Evolutionary conservation across 495 filamentous ascomycete species (phyloP), one percentile per base, ranked within the genome.

Genomic region (Parachaetomium inaequale): DNA sequence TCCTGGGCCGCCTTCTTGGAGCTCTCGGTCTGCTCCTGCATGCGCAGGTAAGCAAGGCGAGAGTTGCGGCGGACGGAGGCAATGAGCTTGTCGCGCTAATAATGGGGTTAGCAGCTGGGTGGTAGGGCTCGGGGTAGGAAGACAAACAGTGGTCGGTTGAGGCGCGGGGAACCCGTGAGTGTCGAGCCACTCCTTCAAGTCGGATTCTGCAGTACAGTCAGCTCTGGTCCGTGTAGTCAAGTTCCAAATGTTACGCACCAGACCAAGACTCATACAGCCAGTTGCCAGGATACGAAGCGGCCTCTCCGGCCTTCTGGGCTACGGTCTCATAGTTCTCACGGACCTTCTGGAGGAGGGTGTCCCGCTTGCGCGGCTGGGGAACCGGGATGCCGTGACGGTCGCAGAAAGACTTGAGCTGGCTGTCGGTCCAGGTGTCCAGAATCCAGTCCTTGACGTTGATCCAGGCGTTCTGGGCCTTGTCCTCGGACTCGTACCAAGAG

Each of bases 251-350:
- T 2, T 89, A 43, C 93, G 84, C 36, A 70, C 68, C 68, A 47
- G 87, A 84, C 94, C 94, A 98, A 38, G 88, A 79, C 61, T 85
- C 85, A 68, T 96, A 98, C 34, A 98, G 77, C 94, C 94, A 98
- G 75, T 96, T 87, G n/a, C 94, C 94, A 42, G 94, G 94, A 66
- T 98, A 98, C 11, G 83, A 71, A 40, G 84, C 78, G 1, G 90
- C 88, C 75, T 96, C 89, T 63, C 90, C 90, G 43, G 83, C 79
- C 76, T 96, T 97, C 70, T 92, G 85, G 14, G 94, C 92, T 46
- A 89, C 72, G 4, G 82, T 78, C 63, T 96, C 87, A 63, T 96
- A 97, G 71, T 88, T 93, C 61, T 86, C 79, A 58, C 94, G 92
- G 52, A 85, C 84, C 63, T 89, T 82, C 67, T 87, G 81, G 65